phyloP scores from a whole-genome alignment of 164 flowering plant species.

The Kalanchoe fedtschenkoi region DNA sequence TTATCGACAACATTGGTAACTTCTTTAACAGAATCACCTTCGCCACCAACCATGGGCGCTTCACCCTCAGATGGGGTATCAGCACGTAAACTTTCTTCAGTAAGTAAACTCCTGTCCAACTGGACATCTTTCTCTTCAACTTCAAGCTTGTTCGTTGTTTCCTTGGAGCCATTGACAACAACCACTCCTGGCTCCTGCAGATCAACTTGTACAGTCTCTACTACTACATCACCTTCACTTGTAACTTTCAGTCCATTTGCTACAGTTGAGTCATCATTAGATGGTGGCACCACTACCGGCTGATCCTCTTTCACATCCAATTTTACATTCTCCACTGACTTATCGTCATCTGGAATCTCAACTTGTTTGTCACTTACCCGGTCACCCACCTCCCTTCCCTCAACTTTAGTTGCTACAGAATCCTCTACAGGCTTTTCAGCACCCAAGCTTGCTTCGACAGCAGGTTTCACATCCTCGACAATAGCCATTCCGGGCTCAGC shows the following conservation, averaged over 20 bases:
- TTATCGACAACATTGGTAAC: neutral
- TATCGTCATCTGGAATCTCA: neutral
- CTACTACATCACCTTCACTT: constrained; percentile 1
- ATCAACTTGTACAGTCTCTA: constrained; percentile 3
- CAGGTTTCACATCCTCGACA: constrained; percentile 3
- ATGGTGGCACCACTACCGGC: neutral
- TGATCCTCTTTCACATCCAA: neutral
- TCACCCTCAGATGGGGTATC: neutral
- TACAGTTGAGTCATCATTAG: neutral
- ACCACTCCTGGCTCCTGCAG: constrained; percentile 1
- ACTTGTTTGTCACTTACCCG: neutral
- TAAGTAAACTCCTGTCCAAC: neutral
- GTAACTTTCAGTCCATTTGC: constrained; percentile 3
- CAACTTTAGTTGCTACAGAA: neutral
- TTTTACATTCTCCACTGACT: neutral
- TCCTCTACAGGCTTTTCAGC: neutral
- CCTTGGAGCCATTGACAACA: neutral
- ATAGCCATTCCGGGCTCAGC: constrained; percentile 4
- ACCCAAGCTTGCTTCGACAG: neutral
- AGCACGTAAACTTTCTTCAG: neutral
- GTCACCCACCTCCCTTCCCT: neutral
- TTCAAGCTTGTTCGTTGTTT: neutral
- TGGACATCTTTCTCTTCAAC: neutral
- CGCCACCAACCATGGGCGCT: neutral
- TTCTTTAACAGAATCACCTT: neutral